Evolutionary conservation across 1,284 basidiomycete genomes (phyloP).

Genomic region (Sphagnurus paluster): DNA sequence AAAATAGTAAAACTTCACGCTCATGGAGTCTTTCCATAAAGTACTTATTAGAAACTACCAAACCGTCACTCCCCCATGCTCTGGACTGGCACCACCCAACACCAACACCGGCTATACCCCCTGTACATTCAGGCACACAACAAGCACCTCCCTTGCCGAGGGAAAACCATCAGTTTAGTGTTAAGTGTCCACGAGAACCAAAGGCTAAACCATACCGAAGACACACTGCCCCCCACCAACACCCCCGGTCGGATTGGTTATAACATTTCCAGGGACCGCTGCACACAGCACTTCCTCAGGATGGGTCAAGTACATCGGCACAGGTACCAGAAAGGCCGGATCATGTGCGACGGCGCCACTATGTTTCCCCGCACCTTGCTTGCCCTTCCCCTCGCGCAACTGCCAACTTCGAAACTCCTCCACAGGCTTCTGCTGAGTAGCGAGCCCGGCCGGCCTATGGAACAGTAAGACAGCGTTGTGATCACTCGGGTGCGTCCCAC

Average conservation of each 20-base stretch:
- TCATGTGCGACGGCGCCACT: no score
- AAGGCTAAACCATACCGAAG: no score
- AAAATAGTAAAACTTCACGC: no score
- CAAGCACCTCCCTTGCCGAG: neutral
- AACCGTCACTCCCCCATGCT: neutral
- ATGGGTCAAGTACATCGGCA: neutral
- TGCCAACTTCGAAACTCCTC: conserved; percentile 2
- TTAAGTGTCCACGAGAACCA: no score
- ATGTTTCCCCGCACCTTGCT: no score
- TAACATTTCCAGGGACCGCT: neutral
- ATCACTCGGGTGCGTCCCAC: conserved; percentile 41
- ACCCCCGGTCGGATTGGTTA: neutral
- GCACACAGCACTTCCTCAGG: neutral
- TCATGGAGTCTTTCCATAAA: no score
- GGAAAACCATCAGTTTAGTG: no score
- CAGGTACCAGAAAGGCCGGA: conserved; percentile 2
- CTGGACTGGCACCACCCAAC: neutral
- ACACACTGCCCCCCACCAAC: no score
- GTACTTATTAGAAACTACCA: no score
- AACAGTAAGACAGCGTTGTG: conserved; percentile 11
- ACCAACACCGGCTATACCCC: neutral
- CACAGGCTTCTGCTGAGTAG: neutral
- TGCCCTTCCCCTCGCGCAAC: conserved; percentile 1
- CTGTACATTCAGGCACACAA: neutral
- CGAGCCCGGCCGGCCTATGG: neutral